A percentile compares a stretch with the other conserved stretches of the same genome.
Conservation (phyloP, 2,329 filamentous ascomycete genomes). For the Chrysoporthe austroafricana region DNA sequence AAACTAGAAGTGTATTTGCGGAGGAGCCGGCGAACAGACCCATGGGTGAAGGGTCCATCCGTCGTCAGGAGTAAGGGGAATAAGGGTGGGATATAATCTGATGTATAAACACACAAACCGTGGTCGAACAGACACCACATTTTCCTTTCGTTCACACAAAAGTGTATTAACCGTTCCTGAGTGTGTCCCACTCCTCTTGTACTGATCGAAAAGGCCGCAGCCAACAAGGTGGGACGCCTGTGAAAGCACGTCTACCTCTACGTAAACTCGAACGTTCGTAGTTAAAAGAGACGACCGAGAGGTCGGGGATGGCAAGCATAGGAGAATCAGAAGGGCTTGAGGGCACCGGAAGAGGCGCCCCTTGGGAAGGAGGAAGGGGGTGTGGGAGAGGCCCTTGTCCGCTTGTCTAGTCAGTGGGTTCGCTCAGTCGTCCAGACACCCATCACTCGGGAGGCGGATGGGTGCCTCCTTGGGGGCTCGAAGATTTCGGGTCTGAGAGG, state of each 20-base stretch:
- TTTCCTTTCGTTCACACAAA: constrained; percentile 15
- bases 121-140: constrained; percentile 25
- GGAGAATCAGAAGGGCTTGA: too few relatives aligned
- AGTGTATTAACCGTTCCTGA: neutral
- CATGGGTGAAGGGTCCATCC: neutral
- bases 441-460: too few relatives aligned
- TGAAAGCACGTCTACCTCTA: too few relatives aligned
- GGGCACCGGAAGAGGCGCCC: too few relatives aligned
- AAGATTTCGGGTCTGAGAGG: too few relatives aligned
- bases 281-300: neutral
- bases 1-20: neutral
- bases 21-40: neutral
- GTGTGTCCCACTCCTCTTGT: neutral
- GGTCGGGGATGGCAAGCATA: too few relatives aligned
- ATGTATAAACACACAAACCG: constrained; percentile 28
- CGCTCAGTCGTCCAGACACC: too few relatives aligned
- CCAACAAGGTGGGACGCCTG: neutral
- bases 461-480: too few relatives aligned
- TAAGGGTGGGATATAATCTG: constrained; percentile 24
- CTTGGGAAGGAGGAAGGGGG: too few relatives aligned
- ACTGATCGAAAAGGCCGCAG: neutral
- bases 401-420: too few relatives aligned
- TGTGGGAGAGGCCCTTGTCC: too few relatives aligned
- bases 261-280: too few relatives aligned
- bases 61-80: constrained; percentile 12